Evolutionary conservation across 2,329 filamentous ascomycete genomes (phyloP).

Genomic region (Botryotinia globosa): DNA sequence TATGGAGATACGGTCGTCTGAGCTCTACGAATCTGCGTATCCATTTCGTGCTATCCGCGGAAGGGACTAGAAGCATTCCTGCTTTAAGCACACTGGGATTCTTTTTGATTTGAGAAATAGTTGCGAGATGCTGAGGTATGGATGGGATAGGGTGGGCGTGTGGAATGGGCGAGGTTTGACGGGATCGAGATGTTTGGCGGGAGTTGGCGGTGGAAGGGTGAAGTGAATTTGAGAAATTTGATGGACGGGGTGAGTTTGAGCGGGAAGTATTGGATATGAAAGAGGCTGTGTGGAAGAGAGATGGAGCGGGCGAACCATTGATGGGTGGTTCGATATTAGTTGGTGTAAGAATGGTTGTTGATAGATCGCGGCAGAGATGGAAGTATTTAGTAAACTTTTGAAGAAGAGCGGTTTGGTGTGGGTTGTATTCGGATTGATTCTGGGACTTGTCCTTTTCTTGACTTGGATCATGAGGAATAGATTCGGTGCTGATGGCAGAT

Average conservation of each 20-base stretch:
- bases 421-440: conserved; percentile 5
- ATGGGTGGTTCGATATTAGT: conserved; percentile 66
- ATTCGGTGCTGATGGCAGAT: conserved; percentile 19
- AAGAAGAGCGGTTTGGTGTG: conserved; percentile 38
- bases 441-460: conserved; percentile 38
- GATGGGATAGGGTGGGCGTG: conserved; percentile 31
- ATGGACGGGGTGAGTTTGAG: conserved; percentile 27
- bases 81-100: conserved; percentile 79
- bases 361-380: conserved; percentile 37
- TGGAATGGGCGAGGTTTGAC: conserved; percentile 1
- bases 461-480: conserved; percentile 6
- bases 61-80: conserved; percentile 83
- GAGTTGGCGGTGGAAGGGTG: conserved; percentile 34
- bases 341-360: conserved; percentile 52
- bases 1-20: conserved; percentile 83
- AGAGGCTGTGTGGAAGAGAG: conserved; percentile 37
- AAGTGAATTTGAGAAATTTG: conserved; percentile 23
- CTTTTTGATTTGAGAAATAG: conserved; percentile 74
- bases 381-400: conserved; percentile 40
- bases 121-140: conserved; percentile 63
- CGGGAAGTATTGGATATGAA: conserved; percentile 44
- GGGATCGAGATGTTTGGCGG: conserved; percentile 11
- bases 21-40: conserved; percentile 91
- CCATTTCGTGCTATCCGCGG: conserved; percentile 80
- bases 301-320: conserved; percentile 52